Conservation (phyloP, 352 stramenopile species). For the Pilasporangium apinafurcum region DNA sequence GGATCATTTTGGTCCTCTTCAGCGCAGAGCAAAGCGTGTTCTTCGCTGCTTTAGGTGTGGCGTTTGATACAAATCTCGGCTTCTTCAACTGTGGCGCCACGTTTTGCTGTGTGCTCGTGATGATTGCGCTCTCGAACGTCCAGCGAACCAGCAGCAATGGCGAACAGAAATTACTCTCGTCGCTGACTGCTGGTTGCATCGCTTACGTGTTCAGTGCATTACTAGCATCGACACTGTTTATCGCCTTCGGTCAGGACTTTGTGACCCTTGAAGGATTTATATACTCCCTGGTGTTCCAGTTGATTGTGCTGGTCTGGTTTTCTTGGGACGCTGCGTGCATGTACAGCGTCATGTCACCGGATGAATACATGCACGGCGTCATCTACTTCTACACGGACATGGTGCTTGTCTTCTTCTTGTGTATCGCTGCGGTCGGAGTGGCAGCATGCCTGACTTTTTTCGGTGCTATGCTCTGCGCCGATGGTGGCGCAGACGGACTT, state of each 20-base stretch:
- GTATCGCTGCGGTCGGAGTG: slow-evolving; percentile 25
- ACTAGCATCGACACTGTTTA: slow-evolving; percentile 16
- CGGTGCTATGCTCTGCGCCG: no score
- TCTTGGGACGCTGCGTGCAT: slow-evolving; percentile 43
- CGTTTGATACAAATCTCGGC: slow-evolving; percentile 28
- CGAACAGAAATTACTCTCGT: slow-evolving; percentile 19
- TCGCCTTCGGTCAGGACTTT: slow-evolving; percentile 16
- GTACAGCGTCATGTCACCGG: slow-evolving; percentile 48
- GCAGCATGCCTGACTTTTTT: no score
- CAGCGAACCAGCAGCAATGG: slow-evolving; percentile 1
- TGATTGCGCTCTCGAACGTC: slow-evolving; percentile 24
- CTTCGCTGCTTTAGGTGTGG: slow-evolving; percentile 23
- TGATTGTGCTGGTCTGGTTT: slow-evolving; percentile 50
- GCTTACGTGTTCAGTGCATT: slow-evolving; percentile 17
- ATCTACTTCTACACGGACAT: slow-evolving; percentile 68
- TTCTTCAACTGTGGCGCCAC: slow-evolving; percentile 30
- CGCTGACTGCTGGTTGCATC: slow-evolving; percentile 15
- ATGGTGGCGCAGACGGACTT: no score
- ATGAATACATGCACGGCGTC: slow-evolving; percentile 65
- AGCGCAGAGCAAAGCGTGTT: slow-evolving; percentile 26
- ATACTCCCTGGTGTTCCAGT: slow-evolving; percentile 30
- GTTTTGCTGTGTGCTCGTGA: slow-evolving; percentile 37
- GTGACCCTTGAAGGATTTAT: slow-evolving; percentile 25
- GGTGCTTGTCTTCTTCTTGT: slow-evolving; percentile 34
- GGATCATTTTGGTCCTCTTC: slow-evolving; percentile 36